These are phyloP conservation scores for Kodamaea alishanica DNA, from an alignment of 1,139 yeast genomes.

Conservation along the genomic window DNA sequence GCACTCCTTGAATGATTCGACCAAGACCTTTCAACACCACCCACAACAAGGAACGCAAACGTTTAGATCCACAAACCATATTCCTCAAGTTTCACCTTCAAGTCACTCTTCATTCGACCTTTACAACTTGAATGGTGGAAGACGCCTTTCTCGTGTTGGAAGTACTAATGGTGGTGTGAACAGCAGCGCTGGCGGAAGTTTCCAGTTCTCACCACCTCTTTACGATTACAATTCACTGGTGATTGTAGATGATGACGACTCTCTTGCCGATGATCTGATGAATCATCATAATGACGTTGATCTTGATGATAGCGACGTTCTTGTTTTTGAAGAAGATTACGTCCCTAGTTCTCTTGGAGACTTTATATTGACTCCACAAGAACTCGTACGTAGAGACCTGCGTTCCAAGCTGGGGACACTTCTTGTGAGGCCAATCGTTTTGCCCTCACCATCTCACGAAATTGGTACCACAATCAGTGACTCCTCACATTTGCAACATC, in stretches of 20 bases:
- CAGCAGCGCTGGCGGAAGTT: conserved; percentile 1
- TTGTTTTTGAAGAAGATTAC: conserved; percentile 58
- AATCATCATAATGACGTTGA: conserved; percentile 21
- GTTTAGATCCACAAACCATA: too few species aligned
- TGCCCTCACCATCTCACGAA: conserved; percentile 8
- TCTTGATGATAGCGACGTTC: conserved; percentile 27
- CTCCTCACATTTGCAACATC: conserved; percentile 7
- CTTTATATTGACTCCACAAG: conserved; percentile 71
- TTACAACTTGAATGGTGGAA: conserved; percentile 1
- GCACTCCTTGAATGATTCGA: background rate
- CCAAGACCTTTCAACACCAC: too few species aligned
- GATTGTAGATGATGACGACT: conserved; percentile 19
- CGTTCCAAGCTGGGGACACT: conserved; percentile 50
- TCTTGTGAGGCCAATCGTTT: conserved; percentile 30
- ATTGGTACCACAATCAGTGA: conserved; percentile 5
- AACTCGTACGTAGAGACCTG: conserved; percentile 61
- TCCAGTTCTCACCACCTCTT: conserved; percentile 9
- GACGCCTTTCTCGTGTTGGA: background rate
- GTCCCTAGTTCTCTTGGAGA: conserved; percentile 76
- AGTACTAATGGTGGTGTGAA: background rate
- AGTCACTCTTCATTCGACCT: too few species aligned
- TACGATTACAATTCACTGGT: conserved; percentile 15
- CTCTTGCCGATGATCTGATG: conserved; percentile 8
- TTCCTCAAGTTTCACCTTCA: too few species aligned
- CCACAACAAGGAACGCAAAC: too few species aligned